phyloP scores from a whole-genome alignment of 1,284 basidiomycete species.

The Leccinum variabile region DNA sequence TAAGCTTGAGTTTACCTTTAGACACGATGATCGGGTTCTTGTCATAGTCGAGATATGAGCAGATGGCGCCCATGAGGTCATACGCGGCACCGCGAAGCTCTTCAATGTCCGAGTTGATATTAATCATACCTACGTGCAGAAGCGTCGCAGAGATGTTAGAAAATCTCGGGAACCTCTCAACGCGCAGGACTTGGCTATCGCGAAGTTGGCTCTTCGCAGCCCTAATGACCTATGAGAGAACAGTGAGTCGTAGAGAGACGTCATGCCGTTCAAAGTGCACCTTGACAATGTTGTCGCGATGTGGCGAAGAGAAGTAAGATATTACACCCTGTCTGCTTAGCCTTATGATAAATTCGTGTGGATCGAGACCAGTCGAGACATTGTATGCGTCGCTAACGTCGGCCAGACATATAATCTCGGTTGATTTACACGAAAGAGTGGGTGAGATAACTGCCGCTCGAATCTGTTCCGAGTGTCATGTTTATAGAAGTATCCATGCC shows the following conservation, averaged over 20 bases:
- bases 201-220: slow-evolving; percentile 68
- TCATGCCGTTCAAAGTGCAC: slow-evolving; percentile 7
- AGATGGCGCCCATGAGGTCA: slow-evolving; percentile 76
- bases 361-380: slow-evolving; percentile 69
- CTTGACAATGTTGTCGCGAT: slow-evolving; percentile 76
- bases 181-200: slow-evolving; percentile 52
- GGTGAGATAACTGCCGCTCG: slow-evolving; percentile 66
- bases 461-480: slow-evolving; percentile 42
- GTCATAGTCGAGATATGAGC: slow-evolving; percentile 76
- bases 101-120: slow-evolving; percentile 70
- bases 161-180: slow-evolving; percentile 72
- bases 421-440: slow-evolving; percentile 65
- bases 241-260: neutral
- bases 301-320: slow-evolving; percentile 66
- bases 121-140: slow-evolving; percentile 79
- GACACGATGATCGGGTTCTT: slow-evolving; percentile 64
- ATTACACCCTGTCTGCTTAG: slow-evolving; percentile 68
- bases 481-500: neutral
- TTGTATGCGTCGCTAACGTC: slow-evolving; percentile 87
- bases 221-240: slow-evolving; percentile 53
- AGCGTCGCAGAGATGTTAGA: slow-evolving; percentile 83
- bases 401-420: slow-evolving; percentile 73
- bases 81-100: slow-evolving; percentile 77
- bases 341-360: slow-evolving; percentile 81
- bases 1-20: slow-evolving; percentile 51